Base-by-base conservation (phyloP, 2,329 filamentous ascomycete genomes). In the Balansia obtecta region DNA sequence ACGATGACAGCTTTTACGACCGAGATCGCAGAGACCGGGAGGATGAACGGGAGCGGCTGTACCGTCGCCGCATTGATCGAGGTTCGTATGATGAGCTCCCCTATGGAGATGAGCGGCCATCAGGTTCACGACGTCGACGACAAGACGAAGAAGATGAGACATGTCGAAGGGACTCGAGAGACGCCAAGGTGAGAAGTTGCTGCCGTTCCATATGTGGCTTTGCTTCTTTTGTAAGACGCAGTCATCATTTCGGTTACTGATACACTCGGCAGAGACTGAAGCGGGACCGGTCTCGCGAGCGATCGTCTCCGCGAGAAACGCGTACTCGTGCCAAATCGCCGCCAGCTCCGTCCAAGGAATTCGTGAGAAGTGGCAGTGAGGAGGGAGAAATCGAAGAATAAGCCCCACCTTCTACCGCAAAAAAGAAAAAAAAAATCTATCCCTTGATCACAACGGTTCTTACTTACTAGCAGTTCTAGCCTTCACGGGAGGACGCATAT, bases 331-430 rank as follows among this genome's bases (percentile, higher is more conserved):
- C 74, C 65, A 82, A 74, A 66, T 77, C 77, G 46, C 76, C 78
- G 41, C 71, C 72, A 27, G 53, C 56, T 22, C 40, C 53, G 39
- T 60, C 59, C 38, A 71, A 71, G 60, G 82, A 86, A 49, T 52
- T 50, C 56, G 73, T 80, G 48, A 72, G 75, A 45, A 78, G 75
- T 52, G 93, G 93, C 49, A 96, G 90, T 62, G 93, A 98, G 70
- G 93, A 98, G 68, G 93, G 93, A 48, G 93, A 98, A 71, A 97
- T 98, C 60, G 93, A 97, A 73, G 79, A 82, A 58, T 80, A 71
- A 62, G 49, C 52, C 34, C 34, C 16, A 13, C 13, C 15, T 30
- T 48, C 43, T 49, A 34, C 42, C 42, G 7, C 20, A 20, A 46
- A 8, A 33, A 18, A n/a, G n/a, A n/a, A n/a, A n/a, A n/a, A n/a